Base-by-base conservation (phyloP, 1,284 basidiomycete genomes). In the Rhizopogon parksii region DNA sequence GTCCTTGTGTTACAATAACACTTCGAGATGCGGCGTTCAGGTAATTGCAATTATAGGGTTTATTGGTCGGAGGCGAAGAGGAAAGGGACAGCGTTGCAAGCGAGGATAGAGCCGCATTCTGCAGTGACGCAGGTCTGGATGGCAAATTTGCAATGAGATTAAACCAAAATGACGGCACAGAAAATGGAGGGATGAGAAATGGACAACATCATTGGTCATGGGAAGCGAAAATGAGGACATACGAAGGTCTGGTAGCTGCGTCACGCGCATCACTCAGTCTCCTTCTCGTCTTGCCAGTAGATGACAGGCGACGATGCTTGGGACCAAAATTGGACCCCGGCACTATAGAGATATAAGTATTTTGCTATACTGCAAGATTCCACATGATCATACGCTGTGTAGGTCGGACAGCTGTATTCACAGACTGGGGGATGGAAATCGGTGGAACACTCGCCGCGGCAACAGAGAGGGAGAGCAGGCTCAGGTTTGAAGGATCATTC, bases 231-330 rank as follows among this genome's bases (percentile, higher is more conserved):
- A 48, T 54, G 46, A 42, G 55, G 53, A 84, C 83, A 71, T 67
- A 88, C 84, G 77, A 79, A 52, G 84, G 85, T 56, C 85, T 74
- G 53, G 72, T 73, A 46, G 81, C 82, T 38, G 86, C 86, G 66
- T 88, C 85, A 48, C 83, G 73, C 36, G 85, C 86, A 64, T 89
- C 86, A 65, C 84, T 87, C 58, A 86, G 64, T 53, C 86, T 74
- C 58, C 85, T 75, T 61, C 78, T 78, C 9, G 78, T 72, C 67
- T 84, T 82, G 12, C 83, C 82, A 7, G 79, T 76, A 0, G 84
- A 86, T 12, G 84, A 81, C 35, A 86, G 67, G 27, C 85, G 72
- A 49, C 87, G 82, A 53, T 83, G 79, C 66, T 79, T 78, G 49
- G 65, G 57, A 15, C 66, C 68, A 43, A 64, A 62, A 53, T 53